These are phyloP conservation scores for Citrus hindsii DNA, from an alignment of 345 rosid species.

Conservation along the genomic window DNA sequence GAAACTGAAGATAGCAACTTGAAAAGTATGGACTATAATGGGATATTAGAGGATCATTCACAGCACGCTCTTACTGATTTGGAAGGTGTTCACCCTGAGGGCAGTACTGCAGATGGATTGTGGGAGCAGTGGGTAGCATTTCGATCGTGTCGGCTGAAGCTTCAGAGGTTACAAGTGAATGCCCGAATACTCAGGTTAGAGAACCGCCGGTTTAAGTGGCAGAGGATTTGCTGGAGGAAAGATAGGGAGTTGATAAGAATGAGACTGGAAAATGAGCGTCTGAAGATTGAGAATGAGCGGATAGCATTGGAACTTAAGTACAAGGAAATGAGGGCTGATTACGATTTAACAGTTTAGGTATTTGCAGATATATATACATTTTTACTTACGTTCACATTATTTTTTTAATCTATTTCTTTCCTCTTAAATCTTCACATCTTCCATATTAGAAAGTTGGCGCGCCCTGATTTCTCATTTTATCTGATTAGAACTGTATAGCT, in stretches of 20 bases:
- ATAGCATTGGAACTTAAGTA: slow-evolving; percentile 8
- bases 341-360: not conserved
- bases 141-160: not conserved
- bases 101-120: not conserved
- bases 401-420: not conserved
- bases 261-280: slow-evolving; percentile 25
- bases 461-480: not conserved
- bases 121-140: slow-evolving; percentile 12
- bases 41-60: not conserved
- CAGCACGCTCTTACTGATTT: not conserved
- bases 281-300: slow-evolving; percentile 21
- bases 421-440: not conserved
- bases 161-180: slow-evolving; percentile 17
- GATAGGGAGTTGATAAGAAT: slow-evolving; percentile 22
- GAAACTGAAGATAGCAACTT: not conserved
- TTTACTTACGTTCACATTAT: not conserved
- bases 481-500: not conserved
- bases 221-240: slow-evolving; percentile 9
- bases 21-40: not conserved
- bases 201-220: slow-evolving; percentile 18
- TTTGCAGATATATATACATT: not conserved
- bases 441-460: not conserved
- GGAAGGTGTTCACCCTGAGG: not conserved
- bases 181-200: slow-evolving; percentile 13
- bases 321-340: slow-evolving; percentile 15